These are phyloP conservation scores for Xylaria multiplex DNA, from an alignment of 2,329 filamentous ascomycete genomes.

Conservation along the genomic window DNA sequence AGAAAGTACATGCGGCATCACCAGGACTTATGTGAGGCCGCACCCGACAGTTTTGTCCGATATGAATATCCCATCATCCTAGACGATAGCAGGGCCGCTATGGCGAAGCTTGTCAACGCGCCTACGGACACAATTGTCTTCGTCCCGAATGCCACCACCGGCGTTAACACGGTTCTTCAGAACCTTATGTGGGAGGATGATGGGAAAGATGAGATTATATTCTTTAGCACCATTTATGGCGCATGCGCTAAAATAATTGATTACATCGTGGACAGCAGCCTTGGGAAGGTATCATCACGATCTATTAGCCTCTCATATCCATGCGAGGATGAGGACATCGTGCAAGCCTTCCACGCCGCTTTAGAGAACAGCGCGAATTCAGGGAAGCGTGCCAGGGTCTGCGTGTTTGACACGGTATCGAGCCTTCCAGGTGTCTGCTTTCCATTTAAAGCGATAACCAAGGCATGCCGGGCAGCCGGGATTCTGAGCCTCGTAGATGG, in stretches of 20 bases:
- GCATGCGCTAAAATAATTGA: slow-evolving; percentile 78
- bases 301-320: slow-evolving; percentile 75
- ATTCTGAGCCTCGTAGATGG: slow-evolving; percentile 83
- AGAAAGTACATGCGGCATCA: slow-evolving; percentile 68
- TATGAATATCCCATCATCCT: slow-evolving; percentile 72
- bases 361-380: slow-evolving; percentile 62
- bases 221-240: slow-evolving; percentile 82
- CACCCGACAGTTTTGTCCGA: slow-evolving; percentile 80
- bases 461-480: slow-evolving; percentile 71
- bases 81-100: slow-evolving; percentile 69
- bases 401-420: slow-evolving; percentile 82
- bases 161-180: slow-evolving; percentile 80
- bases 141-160: slow-evolving; percentile 82
- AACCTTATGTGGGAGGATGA: slow-evolving; percentile 74
- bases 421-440: slow-evolving; percentile 82
- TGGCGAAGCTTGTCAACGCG: slow-evolving; percentile 74
- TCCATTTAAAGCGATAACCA: slow-evolving; percentile 76
- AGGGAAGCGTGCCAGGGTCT: slow-evolving; percentile 73
- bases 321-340: slow-evolving; percentile 72
- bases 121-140: slow-evolving; percentile 76
- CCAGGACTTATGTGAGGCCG: slow-evolving; percentile 72
- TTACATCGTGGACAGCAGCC: slow-evolving; percentile 74
- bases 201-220: slow-evolving; percentile 80
- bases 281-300: slow-evolving; percentile 54
- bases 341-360: slow-evolving; percentile 67